Base-by-base conservation (phyloP, 1,139 yeast species). In the Protomyces inundatus region DNA sequence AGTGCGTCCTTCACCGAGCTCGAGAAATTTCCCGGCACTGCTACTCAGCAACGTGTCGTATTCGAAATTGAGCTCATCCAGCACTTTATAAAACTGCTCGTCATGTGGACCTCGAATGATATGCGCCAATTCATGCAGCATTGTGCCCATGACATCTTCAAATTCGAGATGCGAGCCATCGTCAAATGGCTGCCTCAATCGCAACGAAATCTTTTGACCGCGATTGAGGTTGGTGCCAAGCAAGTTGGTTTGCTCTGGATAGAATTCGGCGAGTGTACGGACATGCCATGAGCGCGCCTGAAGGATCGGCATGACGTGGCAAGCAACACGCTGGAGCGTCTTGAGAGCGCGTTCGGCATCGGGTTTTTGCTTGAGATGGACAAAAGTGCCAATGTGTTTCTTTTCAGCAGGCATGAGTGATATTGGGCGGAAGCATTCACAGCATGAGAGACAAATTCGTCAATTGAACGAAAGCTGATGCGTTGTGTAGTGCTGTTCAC, bases 71-170 rank as follows among this genome's bases (percentile, higher is more conserved):
- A 88, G 77, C 66, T 82, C 83, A 64, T 87, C 91, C 69, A 90
- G 74, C 64, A 81, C 81, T 61, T 77, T 77, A 72, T 89, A 89
- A 72, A 93, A 93, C 67, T 76, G 76, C 23, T 77, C 82, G 75
- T 93, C 87, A 72, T 93, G 98, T 0, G 95, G 87, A 0, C 97
- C 97, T 70, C 78, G 78, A 36, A 80, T 72, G 73, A 90, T 91
- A 72, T 93, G 98, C 1, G 90, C 83, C 54, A 93, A 77, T 73
- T 93, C 98, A 73, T 93, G 98, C 9, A 93, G 77, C 83, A 90
- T 82, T 0, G 97, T 90, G 0, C 91, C 96, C 14, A 91, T 72
- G 1, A 90, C 76, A 62, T 84, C 86, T 12, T 85, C 83, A 74
- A 87, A 77, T 0, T 91, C 86, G 34, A 84, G 75, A 72, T 91